Conservation (phyloP, 495 filamentous ascomycete species). For the Penicillium ochrochloron region DNA sequence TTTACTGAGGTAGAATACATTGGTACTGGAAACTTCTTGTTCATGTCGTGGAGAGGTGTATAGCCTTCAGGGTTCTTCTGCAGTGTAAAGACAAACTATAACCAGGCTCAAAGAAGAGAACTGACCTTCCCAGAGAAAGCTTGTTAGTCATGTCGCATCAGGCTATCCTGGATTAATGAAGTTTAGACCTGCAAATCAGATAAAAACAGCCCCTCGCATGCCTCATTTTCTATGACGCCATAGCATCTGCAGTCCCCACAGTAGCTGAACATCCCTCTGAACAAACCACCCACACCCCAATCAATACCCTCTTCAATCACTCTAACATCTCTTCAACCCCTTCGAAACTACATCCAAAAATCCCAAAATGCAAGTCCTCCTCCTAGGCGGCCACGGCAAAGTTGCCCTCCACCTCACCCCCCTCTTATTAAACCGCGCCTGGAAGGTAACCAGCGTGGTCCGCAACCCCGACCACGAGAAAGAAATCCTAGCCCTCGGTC, state of each 20-base stretch:
- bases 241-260: slow-evolving; percentile 4
- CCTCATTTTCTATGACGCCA: neutral
- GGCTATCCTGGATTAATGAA: neutral
- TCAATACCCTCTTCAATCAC: slow-evolving; percentile 2
- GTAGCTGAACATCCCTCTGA: neutral
- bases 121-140: too few species aligned
- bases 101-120: neutral
- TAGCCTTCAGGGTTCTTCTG: neutral
- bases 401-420: slow-evolving; percentile 77
- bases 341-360: neutral
- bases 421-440: slow-evolving; percentile 70
- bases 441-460: slow-evolving; percentile 79
- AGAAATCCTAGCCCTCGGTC: slow-evolving; percentile 63
- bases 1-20: neutral
- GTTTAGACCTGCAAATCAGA: neutral
- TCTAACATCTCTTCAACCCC: neutral
- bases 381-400: slow-evolving; percentile 85
- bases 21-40: neutral
- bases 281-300: neutral
- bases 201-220: neutral
- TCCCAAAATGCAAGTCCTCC: slow-evolving; percentile 59
- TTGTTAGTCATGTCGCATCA: too few species aligned
- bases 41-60: neutral
- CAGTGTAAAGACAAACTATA: neutral
- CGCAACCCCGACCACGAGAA: slow-evolving; percentile 68